Evolutionary conservation across 2,329 filamentous ascomycete genomes (phyloP).

Genomic region (Madurella fahalii): DNA sequence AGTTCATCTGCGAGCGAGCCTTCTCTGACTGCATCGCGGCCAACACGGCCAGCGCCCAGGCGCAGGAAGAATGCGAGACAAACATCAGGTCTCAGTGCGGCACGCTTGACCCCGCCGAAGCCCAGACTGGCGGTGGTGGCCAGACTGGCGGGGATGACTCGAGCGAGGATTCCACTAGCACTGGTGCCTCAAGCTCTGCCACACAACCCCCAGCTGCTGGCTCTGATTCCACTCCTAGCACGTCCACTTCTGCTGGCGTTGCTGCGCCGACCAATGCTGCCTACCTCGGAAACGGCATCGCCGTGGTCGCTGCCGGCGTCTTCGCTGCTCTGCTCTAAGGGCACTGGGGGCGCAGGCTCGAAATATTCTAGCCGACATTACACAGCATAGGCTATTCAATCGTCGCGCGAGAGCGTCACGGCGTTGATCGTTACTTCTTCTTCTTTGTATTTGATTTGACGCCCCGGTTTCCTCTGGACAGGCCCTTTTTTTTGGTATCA

Average conservation of each 20-base stretch:
- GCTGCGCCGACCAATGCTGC: conserved; percentile 32
- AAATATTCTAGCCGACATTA: conserved; percentile 1
- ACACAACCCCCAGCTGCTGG: conserved; percentile 16
- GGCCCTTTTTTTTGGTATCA: conserved; percentile 17
- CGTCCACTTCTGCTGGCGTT: conserved; percentile 19
- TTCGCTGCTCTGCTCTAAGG: conserved; percentile 48
- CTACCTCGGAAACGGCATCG: conserved; percentile 42
- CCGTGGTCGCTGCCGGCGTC: conserved; percentile 48
- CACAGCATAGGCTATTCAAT: background rate
- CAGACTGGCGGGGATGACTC: conserved; percentile 9
- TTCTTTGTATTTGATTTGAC: conserved; percentile 26
- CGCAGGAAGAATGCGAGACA: conserved; percentile 46
- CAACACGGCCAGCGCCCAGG: conserved; percentile 39
- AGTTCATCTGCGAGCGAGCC: conserved; percentile 51
- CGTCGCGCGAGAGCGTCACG: background rate
- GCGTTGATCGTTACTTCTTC: conserved; percentile 17
- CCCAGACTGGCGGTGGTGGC: conserved; percentile 16
- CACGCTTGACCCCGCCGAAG: conserved; percentile 38
- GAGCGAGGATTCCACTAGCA: conserved; percentile 26
- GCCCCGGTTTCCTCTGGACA: conserved; percentile 21
- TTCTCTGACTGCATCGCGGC: conserved; percentile 44
- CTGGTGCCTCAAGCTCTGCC: conserved; percentile 28
- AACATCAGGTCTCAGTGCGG: conserved; percentile 49
- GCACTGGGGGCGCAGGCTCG: background rate
- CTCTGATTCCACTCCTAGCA: conserved; percentile 17